phyloP scores from a whole-genome alignment of 257 asterid species.

The Datura wrightii region DNA sequence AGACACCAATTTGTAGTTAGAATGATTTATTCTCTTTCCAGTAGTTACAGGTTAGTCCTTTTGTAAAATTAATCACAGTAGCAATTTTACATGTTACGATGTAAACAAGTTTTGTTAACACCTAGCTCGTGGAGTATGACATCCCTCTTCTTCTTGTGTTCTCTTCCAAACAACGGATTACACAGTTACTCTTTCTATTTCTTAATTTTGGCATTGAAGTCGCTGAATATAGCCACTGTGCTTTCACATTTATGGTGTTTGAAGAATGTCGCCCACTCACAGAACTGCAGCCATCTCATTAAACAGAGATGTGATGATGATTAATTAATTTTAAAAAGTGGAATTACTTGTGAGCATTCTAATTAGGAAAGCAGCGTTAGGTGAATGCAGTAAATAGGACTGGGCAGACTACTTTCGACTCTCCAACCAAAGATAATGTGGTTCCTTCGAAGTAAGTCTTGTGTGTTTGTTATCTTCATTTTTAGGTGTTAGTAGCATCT shows the following conservation, averaged over 20 bases:
- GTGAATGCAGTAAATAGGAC: neutral
- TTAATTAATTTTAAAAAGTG: neutral
- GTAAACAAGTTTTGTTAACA: constrained; percentile 39
- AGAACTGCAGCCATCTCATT: neutral
- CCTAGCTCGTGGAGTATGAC: neutral
- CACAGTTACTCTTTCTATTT: neutral
- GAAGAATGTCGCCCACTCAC: neutral
- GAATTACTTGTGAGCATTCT: neutral
- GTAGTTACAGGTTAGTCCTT: constrained; percentile 38
- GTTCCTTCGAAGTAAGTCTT: neutral
- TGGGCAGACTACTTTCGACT: neutral
- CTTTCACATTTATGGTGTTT: neutral
- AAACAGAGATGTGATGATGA: neutral
- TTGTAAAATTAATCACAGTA: constrained; percentile 44
- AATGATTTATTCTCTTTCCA: constrained; percentile 26
- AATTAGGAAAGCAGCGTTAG: neutral
- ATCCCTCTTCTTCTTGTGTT: neutral
- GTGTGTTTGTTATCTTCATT: neutral
- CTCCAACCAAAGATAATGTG: neutral
- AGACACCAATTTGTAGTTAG: constrained; percentile 46
- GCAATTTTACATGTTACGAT: constrained; percentile 45
- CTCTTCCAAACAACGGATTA: neutral
- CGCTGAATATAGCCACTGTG: neutral
- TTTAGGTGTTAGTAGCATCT: neutral
- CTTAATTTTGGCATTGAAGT: neutral